Base-by-base conservation (phyloP, 2,329 filamentous ascomycete species). In the Botryotinia globosa region DNA sequence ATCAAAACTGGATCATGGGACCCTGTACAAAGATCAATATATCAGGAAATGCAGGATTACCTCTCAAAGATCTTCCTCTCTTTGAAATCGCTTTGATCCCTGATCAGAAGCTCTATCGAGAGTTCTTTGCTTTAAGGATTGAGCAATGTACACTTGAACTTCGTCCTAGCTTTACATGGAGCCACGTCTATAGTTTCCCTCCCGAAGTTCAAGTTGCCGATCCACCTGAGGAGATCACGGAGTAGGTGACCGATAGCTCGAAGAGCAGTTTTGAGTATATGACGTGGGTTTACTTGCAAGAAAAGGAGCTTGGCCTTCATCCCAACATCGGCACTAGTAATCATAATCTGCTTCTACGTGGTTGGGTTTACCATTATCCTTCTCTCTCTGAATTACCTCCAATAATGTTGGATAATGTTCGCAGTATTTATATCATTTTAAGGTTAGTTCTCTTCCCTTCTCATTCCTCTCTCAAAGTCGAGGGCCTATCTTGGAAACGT, bases 41-140 rank as follows among this genome's bases (percentile, higher is more conserved):
- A n/a, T 39, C 42, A 25, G 20, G 42, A 34, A 44, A 69, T 39
- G 4, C 56, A 45, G 39, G 56, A 16, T 42, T 61, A 18, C 10
- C 22, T 45, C 54, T 62, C 29, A 37, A 25, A 42, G 37, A 59
- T 16, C 66, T 59, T 39, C 54, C 51, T n/a, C 18, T 25, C 42
- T 56, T 69, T 56, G 66, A 69, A 69, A 25, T 34, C 29, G 66
- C 51, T 34, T 29, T 69, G 20, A 61, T 69, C 20, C 54, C 56
- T 4, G 67, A 62, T 25, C 18, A 44, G 32, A 45, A 34, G 37
- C 37, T 69, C 20, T 62, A 62, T n/a, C 37, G 56, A 18, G 37
- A 69, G 16, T 54, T 62, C 37, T 45, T 45, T 34, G 39, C 54
- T 20, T 48, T 48, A 42, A 42, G 67, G 22, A 69, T 69, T 16